Conservation (phyloP, 1,139 yeast genomes). For the Debaryomyces subglobosus region DNA sequence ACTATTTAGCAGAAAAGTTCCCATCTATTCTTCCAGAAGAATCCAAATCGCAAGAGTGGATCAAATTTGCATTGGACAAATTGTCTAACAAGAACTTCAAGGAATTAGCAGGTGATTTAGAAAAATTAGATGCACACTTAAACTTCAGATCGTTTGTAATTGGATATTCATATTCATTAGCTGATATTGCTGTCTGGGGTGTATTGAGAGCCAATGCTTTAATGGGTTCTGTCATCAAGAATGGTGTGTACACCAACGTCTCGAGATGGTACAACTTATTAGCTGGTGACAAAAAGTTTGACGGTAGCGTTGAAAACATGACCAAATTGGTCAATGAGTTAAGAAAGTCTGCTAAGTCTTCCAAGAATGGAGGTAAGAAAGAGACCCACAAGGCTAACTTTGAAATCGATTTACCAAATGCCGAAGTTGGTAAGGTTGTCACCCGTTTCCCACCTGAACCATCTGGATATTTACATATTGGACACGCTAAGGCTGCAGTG, state of each 20-base stretch:
- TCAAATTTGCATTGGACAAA: constrained; percentile 66
- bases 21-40: constrained; percentile 40
- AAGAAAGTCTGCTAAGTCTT: constrained; percentile 66
- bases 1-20: constrained; percentile 48
- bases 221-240: constrained; percentile 87
- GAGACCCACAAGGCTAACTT: constrained; percentile 81
- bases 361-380: constrained; percentile 62
- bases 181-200: constrained; percentile 94
- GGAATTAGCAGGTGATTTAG: constrained; percentile 76
- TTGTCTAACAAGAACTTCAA: constrained; percentile 86
- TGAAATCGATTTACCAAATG: constrained; percentile 84
- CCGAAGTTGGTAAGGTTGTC: constrained; percentile 85
- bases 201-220: constrained; percentile 89
- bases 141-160: constrained; percentile 81
- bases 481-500: constrained; percentile 93
- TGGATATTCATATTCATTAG: constrained; percentile 67
- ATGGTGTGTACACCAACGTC: constrained; percentile 46
- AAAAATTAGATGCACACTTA: constrained; percentile 77
- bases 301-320: constrained; percentile 68
- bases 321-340: constrained; percentile 71
- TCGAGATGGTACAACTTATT: constrained; percentile 92
- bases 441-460: constrained; percentile 90
- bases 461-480: constrained; percentile 85
- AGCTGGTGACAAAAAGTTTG: constrained; percentile 62
- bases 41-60: constrained; percentile 58